Base-by-base conservation (phyloP, 257 asterid species). In the Penstemon barbatus region DNA sequence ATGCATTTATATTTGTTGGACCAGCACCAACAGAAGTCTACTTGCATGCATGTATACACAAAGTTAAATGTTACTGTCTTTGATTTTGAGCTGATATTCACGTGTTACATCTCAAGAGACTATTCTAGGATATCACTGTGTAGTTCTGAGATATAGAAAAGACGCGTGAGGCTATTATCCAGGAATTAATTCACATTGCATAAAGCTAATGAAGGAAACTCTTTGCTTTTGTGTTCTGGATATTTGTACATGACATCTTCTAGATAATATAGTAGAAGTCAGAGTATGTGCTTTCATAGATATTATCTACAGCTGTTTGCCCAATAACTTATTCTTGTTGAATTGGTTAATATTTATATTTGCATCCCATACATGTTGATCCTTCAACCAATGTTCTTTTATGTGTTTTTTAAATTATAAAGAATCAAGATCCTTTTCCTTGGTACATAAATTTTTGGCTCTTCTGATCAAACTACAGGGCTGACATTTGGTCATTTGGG, bases 401-500 rank as follows among this genome's bases (percentile, higher is more conserved):
- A n/a, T 43, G 49, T 37, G 18, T 5, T 4, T 56, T 56, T 44
- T 33, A 75, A 59, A 58, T 37, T 38, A 53, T 0, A 49, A 40
- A 9, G 51, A 25, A 25, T 25, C 33, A 25, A 25, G 45, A 59
- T 48, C 45, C 71, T 40, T 36, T 50, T 8, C 49, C 6, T 67
- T 77, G 65, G 52, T 61, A 65, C 65, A 50, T 71, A 66, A 65
- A 13, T 48, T 43, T 37, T 13, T 75, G 5, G 52, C n/a, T 6
- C 57, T 58, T 66, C 65, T 57, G 53, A 49, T 46, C 65, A 62
- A 68, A 73, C 59, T 71, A 42, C 86, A 94, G 99, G 89, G 99
- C 97, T 65, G 99, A 94, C 78, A 94, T 94, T 69, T 94, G 99
- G 99, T 94, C 99, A 42, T 85, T 94, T 77, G 99, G 99, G 72